These are phyloP conservation scores for Beauveria brongniartii DNA, from an alignment of 2,329 filamentous ascomycete genomes.

Conservation along the genomic window DNA sequence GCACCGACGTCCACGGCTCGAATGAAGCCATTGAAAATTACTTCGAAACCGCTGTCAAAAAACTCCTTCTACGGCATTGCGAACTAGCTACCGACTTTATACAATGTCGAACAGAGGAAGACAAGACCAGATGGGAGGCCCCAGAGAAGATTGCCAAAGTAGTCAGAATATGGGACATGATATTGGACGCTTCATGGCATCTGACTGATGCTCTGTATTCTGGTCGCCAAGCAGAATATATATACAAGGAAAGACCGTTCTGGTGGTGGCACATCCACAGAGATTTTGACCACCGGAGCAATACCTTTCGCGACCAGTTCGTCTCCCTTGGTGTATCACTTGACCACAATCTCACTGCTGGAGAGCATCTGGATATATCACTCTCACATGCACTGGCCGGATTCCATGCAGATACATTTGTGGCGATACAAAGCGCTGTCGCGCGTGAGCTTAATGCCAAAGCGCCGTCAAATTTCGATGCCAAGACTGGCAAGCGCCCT, in stretches of 20 bases:
- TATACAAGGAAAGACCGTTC: conserved; percentile 27
- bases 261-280: conserved; percentile 34
- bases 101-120: conserved; percentile 5
- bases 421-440: conserved; percentile 22
- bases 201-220: conserved; percentile 27
- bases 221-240: conserved; percentile 25
- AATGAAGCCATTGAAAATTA: conserved; percentile 23
- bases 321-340: conserved; percentile 20
- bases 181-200: conserved; percentile 30
- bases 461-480: conserved; percentile 23
- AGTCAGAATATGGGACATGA: conserved; percentile 24
- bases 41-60: conserved; percentile 22
- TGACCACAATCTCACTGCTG: conserved; percentile 22
- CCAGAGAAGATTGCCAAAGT: conserved; percentile 15
- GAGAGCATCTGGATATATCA: conserved; percentile 24
- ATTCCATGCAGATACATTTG: conserved; percentile 25
- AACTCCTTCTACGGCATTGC: conserved; percentile 14
- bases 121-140: conserved; percentile 11
- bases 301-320: conserved; percentile 23
- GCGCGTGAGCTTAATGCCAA: conserved; percentile 21
- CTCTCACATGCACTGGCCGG: conserved; percentile 28
- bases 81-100: conserved; percentile 15
- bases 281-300: conserved; percentile 23
- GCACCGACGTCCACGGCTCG: conserved; percentile 17
- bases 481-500: conserved; percentile 28